phyloP scores from a whole-genome alignment of 1,139 yeast genomes.

The Hansenula sp. region DNA sequence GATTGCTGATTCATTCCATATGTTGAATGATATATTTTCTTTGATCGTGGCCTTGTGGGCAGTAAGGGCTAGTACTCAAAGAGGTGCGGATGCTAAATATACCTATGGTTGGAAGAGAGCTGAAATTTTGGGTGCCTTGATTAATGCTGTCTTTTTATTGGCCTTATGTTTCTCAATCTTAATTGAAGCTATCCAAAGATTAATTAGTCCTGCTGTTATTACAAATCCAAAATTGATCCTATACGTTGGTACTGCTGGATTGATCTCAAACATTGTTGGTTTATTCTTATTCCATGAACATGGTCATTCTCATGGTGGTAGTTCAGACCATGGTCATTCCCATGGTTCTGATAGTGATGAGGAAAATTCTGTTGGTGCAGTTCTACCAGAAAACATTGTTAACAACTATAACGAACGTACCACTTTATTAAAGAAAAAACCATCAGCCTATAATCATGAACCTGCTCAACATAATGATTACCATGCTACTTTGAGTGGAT shows the following conservation, averaged over 20 bases:
- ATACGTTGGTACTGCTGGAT: conserved; percentile 79
- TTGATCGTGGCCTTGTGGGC: conserved; percentile 95
- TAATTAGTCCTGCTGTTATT: conserved; percentile 76
- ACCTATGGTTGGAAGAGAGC: conserved; percentile 98
- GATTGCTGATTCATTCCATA: conserved; percentile 95
- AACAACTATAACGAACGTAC: conserved; percentile 17
- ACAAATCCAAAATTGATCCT: conserved; percentile 77
- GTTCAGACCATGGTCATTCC: conserved; percentile 38
- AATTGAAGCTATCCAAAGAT: conserved; percentile 88
- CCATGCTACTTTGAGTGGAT: conserved; percentile 6
- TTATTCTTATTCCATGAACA: conserved; percentile 88
- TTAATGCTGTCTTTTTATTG: conserved; percentile 87
- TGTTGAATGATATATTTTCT: conserved; percentile 93
- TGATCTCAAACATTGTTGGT: conserved; percentile 79
- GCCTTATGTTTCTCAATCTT: conserved; percentile 92
- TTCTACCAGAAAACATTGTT: conserved; percentile 30
- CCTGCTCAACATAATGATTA: conserved; percentile 9
- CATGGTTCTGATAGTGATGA: conserved; percentile 31
- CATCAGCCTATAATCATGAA: conserved; percentile 9
- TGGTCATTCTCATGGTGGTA: conserved; percentile 59
- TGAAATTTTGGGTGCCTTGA: conserved; percentile 87
- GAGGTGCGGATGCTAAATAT: conserved; percentile 81
- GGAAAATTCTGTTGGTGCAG: conserved; percentile 16
- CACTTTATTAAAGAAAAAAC: conserved; percentile 8
- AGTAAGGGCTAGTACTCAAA: conserved; percentile 78